These are phyloP conservation scores for Clonostachys rosea DNA, from an alignment of 2,329 filamentous ascomycete species.

Conservation along the genomic window DNA sequence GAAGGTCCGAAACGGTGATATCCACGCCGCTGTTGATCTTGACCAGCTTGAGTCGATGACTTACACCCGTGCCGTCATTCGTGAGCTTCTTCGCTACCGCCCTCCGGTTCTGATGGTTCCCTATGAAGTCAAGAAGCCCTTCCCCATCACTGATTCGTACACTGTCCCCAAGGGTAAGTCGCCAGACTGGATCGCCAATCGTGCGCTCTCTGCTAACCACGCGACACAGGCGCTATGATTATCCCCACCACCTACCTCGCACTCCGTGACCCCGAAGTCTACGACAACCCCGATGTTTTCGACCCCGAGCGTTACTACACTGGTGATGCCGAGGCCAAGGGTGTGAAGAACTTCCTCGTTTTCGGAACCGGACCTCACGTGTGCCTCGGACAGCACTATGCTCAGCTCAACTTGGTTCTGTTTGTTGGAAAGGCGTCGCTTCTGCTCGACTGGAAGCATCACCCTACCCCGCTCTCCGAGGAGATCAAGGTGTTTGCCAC, in stretches of 20 bases:
- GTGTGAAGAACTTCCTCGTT: conserved; percentile 91
- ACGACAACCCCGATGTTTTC: conserved; percentile 82
- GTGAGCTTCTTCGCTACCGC: conserved; percentile 87
- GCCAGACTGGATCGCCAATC: neutral
- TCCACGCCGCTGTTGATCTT: conserved; percentile 66
- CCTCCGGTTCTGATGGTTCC: conserved; percentile 97
- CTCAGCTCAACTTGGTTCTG: conserved; percentile 80
- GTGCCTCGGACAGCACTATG: conserved; percentile 91
- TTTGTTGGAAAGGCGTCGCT: conserved; percentile 89
- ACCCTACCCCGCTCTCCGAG: conserved; percentile 77
- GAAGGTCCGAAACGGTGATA: conserved; percentile 68
- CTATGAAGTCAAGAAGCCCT: conserved; percentile 90
- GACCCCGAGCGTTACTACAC: conserved; percentile 89
- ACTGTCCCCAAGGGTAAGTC: conserved; percentile 77
- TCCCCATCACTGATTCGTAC: conserved; percentile 83
- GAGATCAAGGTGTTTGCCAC: conserved; percentile 98
- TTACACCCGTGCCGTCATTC: conserved; percentile 89
- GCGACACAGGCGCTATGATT: conserved; percentile 72
- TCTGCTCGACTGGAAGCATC: conserved; percentile 84
- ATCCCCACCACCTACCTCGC: conserved; percentile 88
- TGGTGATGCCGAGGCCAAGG: conserved; percentile 81
- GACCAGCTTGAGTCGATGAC: conserved; percentile 84
- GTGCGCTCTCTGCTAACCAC: neutral
- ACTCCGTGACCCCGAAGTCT: conserved; percentile 88
- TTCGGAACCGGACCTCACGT: conserved; percentile 96